These are phyloP conservation scores for Penicillium ucsense DNA, from an alignment of 495 filamentous ascomycete genomes.

Conservation along the genomic window DNA sequence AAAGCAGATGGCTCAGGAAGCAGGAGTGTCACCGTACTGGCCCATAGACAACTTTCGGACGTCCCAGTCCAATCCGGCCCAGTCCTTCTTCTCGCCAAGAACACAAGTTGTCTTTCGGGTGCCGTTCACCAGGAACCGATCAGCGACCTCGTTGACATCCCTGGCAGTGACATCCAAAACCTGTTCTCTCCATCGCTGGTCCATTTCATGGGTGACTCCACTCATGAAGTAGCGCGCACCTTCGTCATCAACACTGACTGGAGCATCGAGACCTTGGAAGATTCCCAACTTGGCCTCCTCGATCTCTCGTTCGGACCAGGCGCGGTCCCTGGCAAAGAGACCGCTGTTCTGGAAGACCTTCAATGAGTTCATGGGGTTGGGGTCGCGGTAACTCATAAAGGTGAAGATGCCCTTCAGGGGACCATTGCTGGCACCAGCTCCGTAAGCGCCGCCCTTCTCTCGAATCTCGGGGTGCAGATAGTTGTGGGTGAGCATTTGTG, in stretches of 20 bases:
- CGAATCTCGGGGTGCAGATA: slow-evolving; percentile 95
- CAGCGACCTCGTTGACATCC: slow-evolving; percentile 71
- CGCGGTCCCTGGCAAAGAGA: slow-evolving; percentile 68
- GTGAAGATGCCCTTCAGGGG: slow-evolving; percentile 78
- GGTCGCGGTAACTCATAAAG: slow-evolving; percentile 93
- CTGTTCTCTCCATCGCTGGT: slow-evolving; percentile 73
- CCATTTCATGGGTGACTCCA: slow-evolving; percentile 81
- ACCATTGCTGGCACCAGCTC: slow-evolving; percentile 76
- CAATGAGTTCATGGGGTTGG: slow-evolving; percentile 84
- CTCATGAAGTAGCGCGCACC: slow-evolving; percentile 79
- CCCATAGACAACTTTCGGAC: slow-evolving; percentile 37
- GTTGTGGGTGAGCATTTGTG: slow-evolving; percentile 93
- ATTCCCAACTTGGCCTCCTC: slow-evolving; percentile 94
- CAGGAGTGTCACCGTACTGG: slow-evolving; percentile 10
- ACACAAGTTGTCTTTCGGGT: slow-evolving; percentile 48
- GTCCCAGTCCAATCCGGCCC: slow-evolving; percentile 44
- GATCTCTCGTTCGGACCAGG: slow-evolving; percentile 79
- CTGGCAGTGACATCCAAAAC: slow-evolving; percentile 78
- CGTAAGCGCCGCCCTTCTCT: slow-evolving; percentile 96
- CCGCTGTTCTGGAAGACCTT: slow-evolving; percentile 79
- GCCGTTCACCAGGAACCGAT: slow-evolving; percentile 70
- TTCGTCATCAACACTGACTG: slow-evolving; percentile 75
- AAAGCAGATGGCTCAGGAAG: slow-evolving; percentile 3
- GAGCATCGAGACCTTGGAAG: slow-evolving; percentile 94
- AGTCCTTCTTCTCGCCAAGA: slow-evolving; percentile 77